Evolutionary conservation across 768 basidiomycete species (phyloP).

Genomic region (Naganishia vishniacii): DNA sequence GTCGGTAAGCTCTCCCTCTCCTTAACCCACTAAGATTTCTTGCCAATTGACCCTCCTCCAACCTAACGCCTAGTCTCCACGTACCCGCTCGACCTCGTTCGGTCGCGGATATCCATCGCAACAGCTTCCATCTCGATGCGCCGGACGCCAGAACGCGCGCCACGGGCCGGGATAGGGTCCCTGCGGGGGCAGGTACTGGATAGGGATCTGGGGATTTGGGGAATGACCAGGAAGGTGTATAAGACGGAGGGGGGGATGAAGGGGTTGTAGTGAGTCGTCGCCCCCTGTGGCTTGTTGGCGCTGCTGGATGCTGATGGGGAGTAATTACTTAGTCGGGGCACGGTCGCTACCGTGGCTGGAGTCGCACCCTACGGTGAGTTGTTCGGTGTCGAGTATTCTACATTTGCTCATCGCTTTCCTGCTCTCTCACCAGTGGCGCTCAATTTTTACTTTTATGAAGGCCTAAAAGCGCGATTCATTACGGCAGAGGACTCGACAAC

Average conservation of each 20-base stretch:
- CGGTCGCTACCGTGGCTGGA: conserved; percentile 53
- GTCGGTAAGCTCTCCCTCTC: conserved; percentile 64
- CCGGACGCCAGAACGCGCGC: background rate
- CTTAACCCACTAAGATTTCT: too few relatives aligned
- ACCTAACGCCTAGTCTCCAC: too few relatives aligned
- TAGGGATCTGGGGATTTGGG: conserved; percentile 57
- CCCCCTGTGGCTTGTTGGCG: background rate
- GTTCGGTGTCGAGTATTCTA: conserved; percentile 17
- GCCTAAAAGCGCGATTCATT: conserved; percentile 30
- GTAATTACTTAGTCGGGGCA: conserved; percentile 33
- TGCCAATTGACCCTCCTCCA: too few relatives aligned
- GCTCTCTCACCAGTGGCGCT: conserved; percentile 53
- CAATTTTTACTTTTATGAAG: conserved; percentile 92
- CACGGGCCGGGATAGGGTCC: conserved; percentile 31
- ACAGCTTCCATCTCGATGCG: conserved; percentile 64
- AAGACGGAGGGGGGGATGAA: conserved; percentile 84
- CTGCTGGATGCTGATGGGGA: conserved; percentile 7
- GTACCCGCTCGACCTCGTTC: conserved; percentile 87
- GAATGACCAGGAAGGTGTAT: conserved; percentile 86
- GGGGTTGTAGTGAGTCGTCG: conserved; percentile 65
- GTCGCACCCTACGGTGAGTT: conserved; percentile 65
- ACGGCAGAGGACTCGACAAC: conserved; percentile 59
- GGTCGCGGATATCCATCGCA: conserved; percentile 85
- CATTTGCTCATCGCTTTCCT: conserved; percentile 52
- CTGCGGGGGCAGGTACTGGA: conserved; percentile 49